Evolutionary conservation across 2,329 filamentous ascomycete genomes (phyloP), one percentile per base, ranked within the genome.

Genomic region (Juglanconis oblonga): DNA sequence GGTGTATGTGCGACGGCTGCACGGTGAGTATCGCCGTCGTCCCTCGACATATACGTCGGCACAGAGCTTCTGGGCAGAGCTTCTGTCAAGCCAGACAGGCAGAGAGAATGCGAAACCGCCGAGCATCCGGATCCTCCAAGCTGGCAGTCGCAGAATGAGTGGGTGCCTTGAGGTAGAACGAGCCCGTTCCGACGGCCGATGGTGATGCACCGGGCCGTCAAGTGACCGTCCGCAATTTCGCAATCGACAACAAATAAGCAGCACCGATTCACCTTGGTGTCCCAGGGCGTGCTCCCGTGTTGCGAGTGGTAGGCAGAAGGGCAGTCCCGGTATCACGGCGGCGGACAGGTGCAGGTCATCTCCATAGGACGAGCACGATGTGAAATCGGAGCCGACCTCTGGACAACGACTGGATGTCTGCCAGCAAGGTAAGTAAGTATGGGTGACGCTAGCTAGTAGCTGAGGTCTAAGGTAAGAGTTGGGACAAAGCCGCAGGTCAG

Each of bases 1-100:
- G 58, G 40, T 59, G 58, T 56, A 54, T 51, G 42, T 24, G 24
- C 24, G 24, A 24, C 24, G 24, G 17, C 52, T 52, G 52, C 42
- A 13, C 11, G 10, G 38, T 42, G 38, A 10, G 38, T 42, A 42
- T 42, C 10, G 38, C 38, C n/a, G 38, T 42, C 7, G 38, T 42
- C 10, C 11, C 38, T 42, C 38, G 10, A 5, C n/a, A 7, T 13
- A 10, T 1, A 42, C 3, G 38, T 10, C 10, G 10, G 11, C 38
- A 14, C 10, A 42, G n/a, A 10, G 38, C 38, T 4, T 42, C 17
- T 10, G 24, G 17, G 17, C 55, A 32, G 44, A 29, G 45, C 14
- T 5, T 24, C 29, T 40, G 9, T 48, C 40, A 51, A 40, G 17
- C 17, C 48, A 50, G 59, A 38, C 51, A 56, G 59, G 38, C 56